Conservation (phyloP, 805 yeast species). For the Monosporozyma aquatica region DNA sequence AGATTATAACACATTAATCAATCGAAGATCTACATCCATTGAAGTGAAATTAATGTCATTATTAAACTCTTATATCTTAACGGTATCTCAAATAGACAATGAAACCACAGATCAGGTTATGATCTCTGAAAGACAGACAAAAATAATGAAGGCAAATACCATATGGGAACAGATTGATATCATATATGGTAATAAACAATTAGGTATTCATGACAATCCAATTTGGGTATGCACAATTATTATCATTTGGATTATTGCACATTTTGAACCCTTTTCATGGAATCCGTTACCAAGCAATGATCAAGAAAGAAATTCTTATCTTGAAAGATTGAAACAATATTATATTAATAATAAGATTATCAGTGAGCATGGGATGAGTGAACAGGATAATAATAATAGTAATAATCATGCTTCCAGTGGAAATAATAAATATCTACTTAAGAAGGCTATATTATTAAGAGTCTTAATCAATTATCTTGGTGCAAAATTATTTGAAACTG, state of each 20-base stretch:
- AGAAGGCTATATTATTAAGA: constrained; percentile 22
- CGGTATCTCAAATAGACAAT: constrained; percentile 8
- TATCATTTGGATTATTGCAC: constrained; percentile 24
- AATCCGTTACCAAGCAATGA: constrained; percentile 24
- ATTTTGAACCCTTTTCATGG: constrained; percentile 26
- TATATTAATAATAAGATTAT: constrained; percentile 18
- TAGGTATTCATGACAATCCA: constrained; percentile 15
- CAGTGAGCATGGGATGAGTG: too few relatives aligned
- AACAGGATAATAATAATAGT: too few relatives aligned
- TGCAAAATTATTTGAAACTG: constrained; percentile 25
- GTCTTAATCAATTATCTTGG: constrained; percentile 25
- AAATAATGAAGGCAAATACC: constrained; percentile 8
- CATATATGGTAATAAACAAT: constrained; percentile 2
- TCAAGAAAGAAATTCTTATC: constrained; percentile 13
- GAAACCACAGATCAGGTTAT: constrained; percentile 8
- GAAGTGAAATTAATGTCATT: constrained; percentile 19
- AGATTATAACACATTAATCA: not conserved
- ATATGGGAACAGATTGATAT: constrained; percentile 16
- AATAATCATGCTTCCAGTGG: not conserved
- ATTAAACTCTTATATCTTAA: constrained; percentile 17
- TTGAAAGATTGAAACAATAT: constrained; percentile 15
- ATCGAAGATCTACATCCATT: not conserved
- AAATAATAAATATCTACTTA: constrained; percentile 11
- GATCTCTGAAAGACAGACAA: constrained; percentile 6
- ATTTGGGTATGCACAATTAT: constrained; percentile 24